Evolutionary conservation across 257 asterid genomes (phyloP), one percentile per base, ranked within the genome.

Genomic region (Petrea volubilis): DNA sequence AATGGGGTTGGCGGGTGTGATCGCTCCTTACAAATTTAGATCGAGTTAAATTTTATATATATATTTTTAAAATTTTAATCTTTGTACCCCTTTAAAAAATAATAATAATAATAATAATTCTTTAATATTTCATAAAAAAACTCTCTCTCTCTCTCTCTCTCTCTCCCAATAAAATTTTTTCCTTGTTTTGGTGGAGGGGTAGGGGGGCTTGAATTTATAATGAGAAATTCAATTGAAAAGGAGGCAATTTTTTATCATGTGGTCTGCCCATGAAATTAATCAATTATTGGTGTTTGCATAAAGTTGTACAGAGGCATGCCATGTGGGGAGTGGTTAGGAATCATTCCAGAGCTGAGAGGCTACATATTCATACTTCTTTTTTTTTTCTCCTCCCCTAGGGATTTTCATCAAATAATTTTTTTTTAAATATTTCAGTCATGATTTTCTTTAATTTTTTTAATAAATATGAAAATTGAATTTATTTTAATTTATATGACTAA

Each of bases 231-330:
- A 71, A 52, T 52, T 21, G 65, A 59, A 7, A 24, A 43, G 9
- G 43, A 52, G 24, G 69, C 41, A 58, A 46, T 68, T 33, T 28
- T 36, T 24, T 13, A 63, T 70, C 20, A 60, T 23, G 74, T 74
- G 81, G 80, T 31, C 66, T 12, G 21, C 72, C 67, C 64, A 64
- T 52, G 66, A 68, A 71, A 73, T 65, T 55, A 60, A 67, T 71
- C 36, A 74, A 78, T 78, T 60, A 81, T 84, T 76, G 75, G 70
- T 76, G 84, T 81, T 72, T 43, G 75, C 67, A 27, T 76, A 81
- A 75, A 84, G 84, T 58, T 61, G 76, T 29, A 50, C 47, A 52
- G 41, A 76, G 77, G 84, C 86, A 83, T 81, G 82, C 59, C 89
- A 84, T 78, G 89, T 81, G 86, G 55, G n/a, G 72, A 60, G 82